Evolutionary conservation across 805 yeast species (phyloP).

Genomic region (Blastobotrys peoriensis): DNA sequence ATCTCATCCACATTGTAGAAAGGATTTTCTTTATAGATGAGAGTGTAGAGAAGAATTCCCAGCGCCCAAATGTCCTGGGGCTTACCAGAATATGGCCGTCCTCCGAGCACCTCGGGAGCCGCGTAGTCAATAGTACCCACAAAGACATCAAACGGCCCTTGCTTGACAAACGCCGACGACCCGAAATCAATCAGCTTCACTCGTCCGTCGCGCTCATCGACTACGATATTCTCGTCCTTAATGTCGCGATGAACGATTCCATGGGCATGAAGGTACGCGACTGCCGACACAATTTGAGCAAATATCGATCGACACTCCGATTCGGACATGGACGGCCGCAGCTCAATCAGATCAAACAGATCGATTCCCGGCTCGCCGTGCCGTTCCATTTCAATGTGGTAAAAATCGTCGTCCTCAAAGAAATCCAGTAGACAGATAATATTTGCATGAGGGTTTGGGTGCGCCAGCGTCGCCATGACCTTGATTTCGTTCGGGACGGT

Average conservation of each 20-base stretch:
- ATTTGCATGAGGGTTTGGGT: slow-evolving; percentile 66
- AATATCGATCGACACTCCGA: slow-evolving; percentile 71
- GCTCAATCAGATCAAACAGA: slow-evolving; percentile 85
- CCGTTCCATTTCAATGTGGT: slow-evolving; percentile 85
- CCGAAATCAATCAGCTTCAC: slow-evolving; percentile 92
- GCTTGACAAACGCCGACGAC: slow-evolving; percentile 81
- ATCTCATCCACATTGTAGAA: slow-evolving; percentile 94
- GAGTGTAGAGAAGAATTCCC: slow-evolving; percentile 84
- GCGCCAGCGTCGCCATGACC: slow-evolving; percentile 66
- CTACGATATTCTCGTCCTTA: slow-evolving; percentile 89
- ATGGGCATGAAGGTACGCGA: slow-evolving; percentile 72
- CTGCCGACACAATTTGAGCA: slow-evolving; percentile 71
- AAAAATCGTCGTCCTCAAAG: slow-evolving; percentile 85
- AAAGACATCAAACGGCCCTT: slow-evolving; percentile 95
- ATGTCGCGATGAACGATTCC: slow-evolving; percentile 93
- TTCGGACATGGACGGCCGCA: slow-evolving; percentile 75
- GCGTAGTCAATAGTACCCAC: slow-evolving; percentile 98
- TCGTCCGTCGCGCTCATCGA: slow-evolving; percentile 65
- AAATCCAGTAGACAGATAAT: slow-evolving; percentile 81
- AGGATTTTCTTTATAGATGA: slow-evolving; percentile 90
- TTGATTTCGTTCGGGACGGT: slow-evolving; percentile 96
- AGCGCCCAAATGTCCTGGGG: slow-evolving; percentile 98
- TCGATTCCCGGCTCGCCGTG: slow-evolving; percentile 91
- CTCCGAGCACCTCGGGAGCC: slow-evolving; percentile 91
- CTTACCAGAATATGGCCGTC: slow-evolving; percentile 82